These are phyloP conservation scores for Cyberlindnera americana DNA, from an alignment of 805 yeast species.

Conservation along the genomic window DNA sequence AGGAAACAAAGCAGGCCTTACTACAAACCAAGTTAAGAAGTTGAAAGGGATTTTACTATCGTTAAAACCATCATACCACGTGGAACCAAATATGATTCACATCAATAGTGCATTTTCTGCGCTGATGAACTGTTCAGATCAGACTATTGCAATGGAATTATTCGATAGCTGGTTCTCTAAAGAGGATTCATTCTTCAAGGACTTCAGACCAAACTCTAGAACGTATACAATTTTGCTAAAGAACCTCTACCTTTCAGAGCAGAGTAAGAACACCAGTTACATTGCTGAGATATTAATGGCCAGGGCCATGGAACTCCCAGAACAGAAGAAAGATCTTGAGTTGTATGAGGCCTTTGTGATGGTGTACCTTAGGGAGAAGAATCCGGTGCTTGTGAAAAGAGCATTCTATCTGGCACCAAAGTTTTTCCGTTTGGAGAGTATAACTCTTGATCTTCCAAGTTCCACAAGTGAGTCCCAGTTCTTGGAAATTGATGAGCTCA, in stretches of 20 bases:
- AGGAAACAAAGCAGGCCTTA: constrained; percentile 24
- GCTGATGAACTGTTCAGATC: constrained; percentile 37
- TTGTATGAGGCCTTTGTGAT: constrained; percentile 19
- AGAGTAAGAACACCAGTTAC: constrained; percentile 1
- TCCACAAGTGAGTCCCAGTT: constrained; percentile 1
- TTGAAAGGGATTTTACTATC: constrained; percentile 32
- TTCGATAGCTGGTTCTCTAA: constrained; percentile 30
- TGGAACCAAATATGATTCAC: constrained; percentile 36
- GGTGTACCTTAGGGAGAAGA: constrained; percentile 16
- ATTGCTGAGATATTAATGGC: constrained; percentile 7
- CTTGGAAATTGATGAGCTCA: constrained; percentile 7
- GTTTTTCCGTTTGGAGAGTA: constrained; percentile 18
- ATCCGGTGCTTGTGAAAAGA: constrained; percentile 16
- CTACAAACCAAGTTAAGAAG: constrained; percentile 33
- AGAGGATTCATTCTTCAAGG: constrained; percentile 17
- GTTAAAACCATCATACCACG: constrained; percentile 27
- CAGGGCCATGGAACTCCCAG: constrained; percentile 13
- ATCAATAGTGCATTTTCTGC: constrained; percentile 46
- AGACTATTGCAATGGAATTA: constrained; percentile 36
- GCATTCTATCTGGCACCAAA: constrained; percentile 19
- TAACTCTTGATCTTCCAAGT: too few relatives aligned
- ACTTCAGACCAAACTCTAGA: constrained; percentile 31
- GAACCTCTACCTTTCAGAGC: constrained; percentile 17
- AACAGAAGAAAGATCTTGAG: constrained; percentile 13
- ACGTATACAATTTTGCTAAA: constrained; percentile 31